Evolutionary conservation across 2,329 filamentous ascomycete species (phyloP).

Genomic region (Microcyclospora pomicola): DNA sequence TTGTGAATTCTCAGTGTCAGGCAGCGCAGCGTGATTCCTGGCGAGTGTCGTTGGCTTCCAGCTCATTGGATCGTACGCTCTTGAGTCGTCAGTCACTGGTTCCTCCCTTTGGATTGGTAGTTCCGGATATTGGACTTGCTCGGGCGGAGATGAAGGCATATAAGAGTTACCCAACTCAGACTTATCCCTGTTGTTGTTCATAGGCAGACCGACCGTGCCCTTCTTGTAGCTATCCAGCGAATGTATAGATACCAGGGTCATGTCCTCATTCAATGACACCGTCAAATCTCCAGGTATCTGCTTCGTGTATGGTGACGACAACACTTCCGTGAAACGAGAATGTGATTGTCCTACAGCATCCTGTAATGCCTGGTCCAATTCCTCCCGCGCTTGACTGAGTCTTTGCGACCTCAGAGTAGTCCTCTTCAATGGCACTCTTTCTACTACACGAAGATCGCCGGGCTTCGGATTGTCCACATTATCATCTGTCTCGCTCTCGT

Average conservation of each 20-base stretch:
- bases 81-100: background rate
- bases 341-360: constrained; percentile 13
- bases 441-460: background rate
- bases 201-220: constrained; percentile 8
- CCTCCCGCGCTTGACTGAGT: constrained; percentile 17
- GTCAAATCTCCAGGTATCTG: constrained; percentile 28
- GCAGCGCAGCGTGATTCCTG: background rate
- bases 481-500: background rate
- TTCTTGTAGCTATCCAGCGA: constrained; percentile 25
- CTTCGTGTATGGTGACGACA: constrained; percentile 1
- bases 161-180: constrained; percentile 13
- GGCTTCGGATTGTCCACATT: background rate
- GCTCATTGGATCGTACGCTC: constrained; percentile 14
- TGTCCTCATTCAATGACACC: constrained; percentile 35
- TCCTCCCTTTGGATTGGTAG: too few relatives aligned
- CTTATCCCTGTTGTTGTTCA: constrained; percentile 6
- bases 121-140: constrained; percentile 1
- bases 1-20: background rate
- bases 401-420: constrained; percentile 11
- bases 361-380: constrained; percentile 18
- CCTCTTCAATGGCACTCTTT: constrained; percentile 1
- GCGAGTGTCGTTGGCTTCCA: constrained; percentile 11
- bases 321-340: background rate
- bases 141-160: constrained; percentile 21
- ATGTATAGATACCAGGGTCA: constrained; percentile 38